Evolutionary conservation across 805 yeast species (phyloP).

Genomic region (Hanseniaspora pseudoguilliermondii): DNA sequence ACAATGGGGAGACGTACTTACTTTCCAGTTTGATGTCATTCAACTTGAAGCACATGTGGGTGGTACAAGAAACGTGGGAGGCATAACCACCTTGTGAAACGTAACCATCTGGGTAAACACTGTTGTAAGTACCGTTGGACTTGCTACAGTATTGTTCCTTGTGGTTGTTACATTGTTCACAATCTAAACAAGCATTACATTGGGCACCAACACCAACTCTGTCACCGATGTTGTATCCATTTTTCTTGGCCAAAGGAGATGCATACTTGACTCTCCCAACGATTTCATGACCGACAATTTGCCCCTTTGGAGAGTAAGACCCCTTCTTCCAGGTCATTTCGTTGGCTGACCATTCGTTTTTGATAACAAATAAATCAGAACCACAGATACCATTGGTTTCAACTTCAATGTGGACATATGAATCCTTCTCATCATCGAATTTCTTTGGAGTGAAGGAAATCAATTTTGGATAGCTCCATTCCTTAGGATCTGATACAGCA

Average conservation of each 20-base stretch:
- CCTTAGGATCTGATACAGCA: slow-evolving; percentile 35
- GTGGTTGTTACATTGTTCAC: slow-evolving; percentile 29
- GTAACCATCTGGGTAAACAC: slow-evolving; percentile 25
- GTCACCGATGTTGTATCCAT: slow-evolving; percentile 35
- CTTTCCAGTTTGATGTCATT: slow-evolving; percentile 34
- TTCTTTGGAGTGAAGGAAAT: slow-evolving; percentile 37
- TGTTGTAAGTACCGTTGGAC: slow-evolving; percentile 28
- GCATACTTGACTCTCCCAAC: slow-evolving; percentile 23
- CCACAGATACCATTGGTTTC: slow-evolving; percentile 55
- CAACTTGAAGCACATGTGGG: slow-evolving; percentile 35
- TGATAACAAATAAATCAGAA: slow-evolving; percentile 36
- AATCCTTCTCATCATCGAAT: slow-evolving; percentile 29
- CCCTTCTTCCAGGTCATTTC: slow-evolving; percentile 25
- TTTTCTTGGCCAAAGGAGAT: slow-evolving; percentile 16
- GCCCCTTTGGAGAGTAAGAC: slow-evolving; percentile 24
- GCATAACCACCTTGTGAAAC: slow-evolving; percentile 38
- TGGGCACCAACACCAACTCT: slow-evolving; percentile 43
- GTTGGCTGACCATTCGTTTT: slow-evolving; percentile 37
- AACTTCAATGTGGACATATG: slow-evolving; percentile 36
- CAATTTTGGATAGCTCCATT: slow-evolving; percentile 43
- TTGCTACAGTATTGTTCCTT: slow-evolving; percentile 31
- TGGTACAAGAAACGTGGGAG: slow-evolving; percentile 34
- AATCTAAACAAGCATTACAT: slow-evolving; percentile 29
- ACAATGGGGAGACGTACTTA: slow-evolving; percentile 37
- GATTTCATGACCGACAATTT: slow-evolving; percentile 26